Evolutionary conservation across 2,329 filamentous ascomycete species (phyloP), one percentile per base, ranked within the genome.

Genomic region (Fusarium annulatum): DNA sequence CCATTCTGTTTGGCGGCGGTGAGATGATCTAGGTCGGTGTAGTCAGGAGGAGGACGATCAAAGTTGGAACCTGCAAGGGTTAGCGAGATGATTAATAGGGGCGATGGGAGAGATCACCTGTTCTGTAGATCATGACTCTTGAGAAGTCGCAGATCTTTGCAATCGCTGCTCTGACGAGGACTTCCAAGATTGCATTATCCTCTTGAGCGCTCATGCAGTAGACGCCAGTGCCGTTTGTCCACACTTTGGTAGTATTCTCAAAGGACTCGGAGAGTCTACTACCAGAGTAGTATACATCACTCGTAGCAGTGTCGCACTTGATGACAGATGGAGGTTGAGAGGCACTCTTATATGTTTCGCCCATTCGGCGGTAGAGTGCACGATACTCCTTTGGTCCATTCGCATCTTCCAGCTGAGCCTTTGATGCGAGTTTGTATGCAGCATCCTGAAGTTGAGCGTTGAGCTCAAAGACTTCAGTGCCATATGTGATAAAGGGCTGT

Each of bases 141-240:
- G 84, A 80, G 80, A 92, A 94, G 79, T 94, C 92, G 8, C 91
- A 87, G 9, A 89, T 77, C 5, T 88, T 86, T 71, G 85, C 84
- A 28, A 88, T 81, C 0, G 90, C 88, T 4, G 87, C 87, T 18
- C 92, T 87, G 26, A 93, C 81, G 34, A 94, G 82, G 9, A 88
- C 91, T 75, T 92, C 91, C 2, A 94, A 86, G 1, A 88, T 88
- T 1, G 91, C 92, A 75, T 91, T 93, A 78, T 94, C 92, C 80
- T 94, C 92, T 79, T 94, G 92, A 0, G 91, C 91, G 3, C 88
- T 92, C 81, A 91, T 89, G 83, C 92, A 94, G 82, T 94, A 94
- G 10, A 85, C 80, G 1, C 90, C 91, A 0, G 87, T 89, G 7
- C 91, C 91, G 76, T 93, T 93, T 5, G 92, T 94, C 82, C 90